Conservation (phyloP, 2,329 filamentous ascomycete species). For the Trichophyton schoenleinii region DNA sequence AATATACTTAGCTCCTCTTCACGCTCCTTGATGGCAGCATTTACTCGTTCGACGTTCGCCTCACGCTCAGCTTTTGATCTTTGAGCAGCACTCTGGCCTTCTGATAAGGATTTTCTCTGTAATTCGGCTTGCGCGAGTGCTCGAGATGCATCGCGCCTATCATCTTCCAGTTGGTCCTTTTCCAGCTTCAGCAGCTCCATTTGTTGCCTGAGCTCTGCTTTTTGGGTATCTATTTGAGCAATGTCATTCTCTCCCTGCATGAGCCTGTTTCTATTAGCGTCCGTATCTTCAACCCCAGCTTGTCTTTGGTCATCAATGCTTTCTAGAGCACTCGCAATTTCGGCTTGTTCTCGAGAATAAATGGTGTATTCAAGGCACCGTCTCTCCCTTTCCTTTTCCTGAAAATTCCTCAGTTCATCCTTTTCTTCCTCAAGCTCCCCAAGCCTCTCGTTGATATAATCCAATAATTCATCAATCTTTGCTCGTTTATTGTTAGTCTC, state of each 20-base stretch:
- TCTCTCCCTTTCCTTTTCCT: slow-evolving; percentile 86
- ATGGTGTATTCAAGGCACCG: slow-evolving; percentile 90
- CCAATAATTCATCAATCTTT: slow-evolving; percentile 86
- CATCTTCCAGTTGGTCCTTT: slow-evolving; percentile 74
- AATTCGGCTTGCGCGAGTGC: slow-evolving; percentile 74
- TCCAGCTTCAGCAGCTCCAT: slow-evolving; percentile 77
- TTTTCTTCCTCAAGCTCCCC: slow-evolving; percentile 91
- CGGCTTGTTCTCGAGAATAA: slow-evolving; percentile 75
- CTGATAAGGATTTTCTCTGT: slow-evolving; percentile 66
- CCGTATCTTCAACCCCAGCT: slow-evolving; percentile 70
- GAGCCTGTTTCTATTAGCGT: slow-evolving; percentile 65
- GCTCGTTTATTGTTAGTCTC: slow-evolving; percentile 89
- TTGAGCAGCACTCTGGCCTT: slow-evolving; percentile 67
- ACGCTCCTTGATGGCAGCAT: slow-evolving; percentile 59
- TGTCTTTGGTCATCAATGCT: slow-evolving; percentile 71
- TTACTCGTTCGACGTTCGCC: slow-evolving; percentile 57
- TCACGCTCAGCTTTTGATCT: slow-evolving; percentile 60
- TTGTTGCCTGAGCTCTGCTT: slow-evolving; percentile 66
- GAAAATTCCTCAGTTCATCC: slow-evolving; percentile 83
- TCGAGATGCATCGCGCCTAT: slow-evolving; percentile 70
- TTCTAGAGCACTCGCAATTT: slow-evolving; percentile 63
- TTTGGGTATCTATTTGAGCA: slow-evolving; percentile 61
- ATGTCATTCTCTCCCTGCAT: slow-evolving; percentile 69
- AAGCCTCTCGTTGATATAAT: slow-evolving; percentile 82
- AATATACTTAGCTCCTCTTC: slow-evolving; percentile 64